These are phyloP conservation scores for Serendipita sp. DNA, from an alignment of 768 basidiomycete genomes.

Conservation along the genomic window DNA sequence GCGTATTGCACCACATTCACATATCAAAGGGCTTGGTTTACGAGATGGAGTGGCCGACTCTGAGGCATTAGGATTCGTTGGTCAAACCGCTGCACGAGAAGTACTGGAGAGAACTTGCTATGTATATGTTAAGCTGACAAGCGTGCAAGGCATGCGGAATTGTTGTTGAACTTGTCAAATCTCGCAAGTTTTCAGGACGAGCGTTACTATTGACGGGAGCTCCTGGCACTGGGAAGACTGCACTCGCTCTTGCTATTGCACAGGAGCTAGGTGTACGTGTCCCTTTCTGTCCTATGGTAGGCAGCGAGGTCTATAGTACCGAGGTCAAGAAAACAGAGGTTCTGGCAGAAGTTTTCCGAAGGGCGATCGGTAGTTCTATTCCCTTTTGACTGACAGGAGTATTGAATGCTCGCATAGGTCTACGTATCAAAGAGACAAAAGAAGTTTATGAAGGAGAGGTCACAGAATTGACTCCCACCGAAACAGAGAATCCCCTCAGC, in stretches of 20 bases:
- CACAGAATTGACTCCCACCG: conserved; percentile 88
- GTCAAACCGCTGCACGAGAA: conserved; percentile 82
- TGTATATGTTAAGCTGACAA: neutral
- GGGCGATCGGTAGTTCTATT: conserved; percentile 71
- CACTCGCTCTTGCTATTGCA: conserved; percentile 84
- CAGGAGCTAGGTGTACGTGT: conserved; percentile 91
- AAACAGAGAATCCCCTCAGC: conserved; percentile 91
- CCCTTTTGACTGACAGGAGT: neutral
- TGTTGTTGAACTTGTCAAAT: conserved; percentile 76
- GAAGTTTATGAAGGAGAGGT: conserved; percentile 98
- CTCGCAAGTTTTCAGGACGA: conserved; percentile 84
- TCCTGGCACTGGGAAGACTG: conserved; percentile 96
- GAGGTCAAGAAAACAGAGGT: conserved; percentile 99
- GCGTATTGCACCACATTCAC: conserved; percentile 81
- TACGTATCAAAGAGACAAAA: conserved; percentile 97
- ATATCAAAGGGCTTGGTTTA: conserved; percentile 91
- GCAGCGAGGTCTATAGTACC: conserved; percentile 87
- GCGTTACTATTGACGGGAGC: conserved; percentile 86
- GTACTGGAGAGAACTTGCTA: conserved; percentile 22
- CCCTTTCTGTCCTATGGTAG: conserved; percentile 98
- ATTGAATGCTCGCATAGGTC: conserved; percentile 32
- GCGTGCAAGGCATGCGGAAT: conserved; percentile 68
- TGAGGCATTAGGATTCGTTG: conserved; percentile 75
- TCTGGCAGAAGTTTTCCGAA: conserved; percentile 79
- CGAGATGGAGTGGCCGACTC: conserved; percentile 63